Base-by-base conservation (phyloP, 2,329 filamentous ascomycete genomes). In the Ciborinia camelliae region DNA sequence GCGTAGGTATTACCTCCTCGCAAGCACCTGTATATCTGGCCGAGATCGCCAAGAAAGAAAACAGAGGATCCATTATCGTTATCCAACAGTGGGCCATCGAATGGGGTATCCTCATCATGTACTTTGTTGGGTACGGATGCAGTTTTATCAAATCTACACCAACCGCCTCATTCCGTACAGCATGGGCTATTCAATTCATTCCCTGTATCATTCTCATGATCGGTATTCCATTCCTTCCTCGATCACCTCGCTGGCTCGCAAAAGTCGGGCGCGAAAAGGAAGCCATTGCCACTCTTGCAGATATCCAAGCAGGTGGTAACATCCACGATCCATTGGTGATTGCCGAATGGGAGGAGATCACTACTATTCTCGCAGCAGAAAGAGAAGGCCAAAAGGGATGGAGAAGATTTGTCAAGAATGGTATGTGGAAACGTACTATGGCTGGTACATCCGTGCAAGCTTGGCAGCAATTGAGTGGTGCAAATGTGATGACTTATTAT, bases 31-130 rank as follows among this genome's bases (percentile, higher is more conserved):
- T 89, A 39, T 90, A 89, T 72, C 81, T 89, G 10, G 82, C 86
- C 35, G 87, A 90, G 74, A 79, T 89, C 30, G 84, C 87, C 20
- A 82, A 83, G 51, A 80, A 82, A 0, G 74, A 74, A 45, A 79
- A 77, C 67, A 81, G 88, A 67, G 87, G 87, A 14, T 82, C 85
- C 28, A 80, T 92, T 32, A 87, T 92, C n/a, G 86, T 87, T 53
- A 82, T 85, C 43, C 88, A 91, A 74, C 89, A 92, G 73, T 88
- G 68, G 80, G 87, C 88, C 32, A 91, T 92, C 66, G 90, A 89
- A 68, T 90, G 82, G 81, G 87, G 85, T 68, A 88, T 65, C 20
- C 54, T 65, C 39, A 53, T 89, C 69, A 89, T 89, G 85, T 90
- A 88, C 79, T 87, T 86, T 73, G 83, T 90, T 74, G 83, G 83